Percentiles rank a stretch among this genome's conserved stretches.
phyloP scores from a whole-genome alignment of 2,329 filamentous ascomycete species.

The Aquanectria penicillioides region DNA sequence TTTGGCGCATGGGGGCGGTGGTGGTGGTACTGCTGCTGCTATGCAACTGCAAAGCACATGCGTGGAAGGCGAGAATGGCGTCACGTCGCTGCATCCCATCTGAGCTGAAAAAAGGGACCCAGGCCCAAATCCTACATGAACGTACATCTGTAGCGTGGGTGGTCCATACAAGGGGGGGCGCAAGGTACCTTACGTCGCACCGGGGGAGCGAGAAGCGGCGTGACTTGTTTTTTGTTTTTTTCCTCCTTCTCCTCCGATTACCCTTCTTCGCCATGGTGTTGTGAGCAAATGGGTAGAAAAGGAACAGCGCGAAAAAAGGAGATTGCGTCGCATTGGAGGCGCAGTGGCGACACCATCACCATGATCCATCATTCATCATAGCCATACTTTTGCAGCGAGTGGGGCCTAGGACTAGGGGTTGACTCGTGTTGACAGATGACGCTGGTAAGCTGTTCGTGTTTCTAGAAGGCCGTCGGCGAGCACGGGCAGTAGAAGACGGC shows the following conservation, averaged over 20 bases:
- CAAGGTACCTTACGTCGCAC: background rate
- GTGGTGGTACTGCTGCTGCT: too few species aligned
- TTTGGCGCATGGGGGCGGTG: too few species aligned
- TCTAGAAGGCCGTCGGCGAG: background rate
- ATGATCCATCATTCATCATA: conserved; percentile 17
- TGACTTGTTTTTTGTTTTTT: background rate
- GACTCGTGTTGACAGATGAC: background rate
- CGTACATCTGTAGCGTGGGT: conserved; percentile 15
- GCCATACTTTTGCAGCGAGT: conserved; percentile 1
- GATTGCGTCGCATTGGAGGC: conserved; percentile 38
- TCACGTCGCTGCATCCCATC: conserved; percentile 31
- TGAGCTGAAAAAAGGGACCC: conserved; percentile 33
- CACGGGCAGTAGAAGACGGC: background rate
- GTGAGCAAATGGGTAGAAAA: conserved; percentile 4
- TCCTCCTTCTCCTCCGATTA: background rate
- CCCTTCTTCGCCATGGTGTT: background rate
- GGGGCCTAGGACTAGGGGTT: background rate
- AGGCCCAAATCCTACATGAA: conserved; percentile 27
- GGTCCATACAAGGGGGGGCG: background rate
- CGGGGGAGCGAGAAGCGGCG: too few species aligned
- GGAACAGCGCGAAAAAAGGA: conserved; percentile 21
- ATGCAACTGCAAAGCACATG: conserved; percentile 17
- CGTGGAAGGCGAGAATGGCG: conserved; percentile 29
- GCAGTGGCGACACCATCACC: conserved; percentile 30
- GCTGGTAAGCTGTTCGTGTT: background rate